Conservation (phyloP, 805 yeast species). For the Spathaspora girioi region DNA sequence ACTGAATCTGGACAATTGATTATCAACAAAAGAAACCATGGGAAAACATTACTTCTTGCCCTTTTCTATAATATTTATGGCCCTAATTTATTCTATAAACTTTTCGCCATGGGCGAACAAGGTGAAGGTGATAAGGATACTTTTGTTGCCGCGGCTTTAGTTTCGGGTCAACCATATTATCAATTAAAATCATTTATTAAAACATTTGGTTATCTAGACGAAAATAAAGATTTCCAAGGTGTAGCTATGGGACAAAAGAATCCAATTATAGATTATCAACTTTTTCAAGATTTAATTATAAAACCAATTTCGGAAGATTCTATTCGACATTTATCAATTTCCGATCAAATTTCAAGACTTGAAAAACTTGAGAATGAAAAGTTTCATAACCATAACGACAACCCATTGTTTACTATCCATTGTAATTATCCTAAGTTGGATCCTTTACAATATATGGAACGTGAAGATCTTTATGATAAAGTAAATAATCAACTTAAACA, state of each 20-base stretch:
- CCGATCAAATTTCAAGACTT: conserved; percentile 22
- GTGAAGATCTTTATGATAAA: conserved; percentile 23
- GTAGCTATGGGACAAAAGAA: conserved; percentile 35
- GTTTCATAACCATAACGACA: conserved; percentile 15
- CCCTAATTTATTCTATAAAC: conserved; percentile 54
- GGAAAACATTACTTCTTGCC: conserved; percentile 53
- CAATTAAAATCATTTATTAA: conserved; percentile 38
- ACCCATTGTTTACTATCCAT: conserved; percentile 27
- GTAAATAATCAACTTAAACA: conserved; percentile 21
- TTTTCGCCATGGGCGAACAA: conserved; percentile 52
- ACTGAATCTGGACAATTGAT: conserved; percentile 69
- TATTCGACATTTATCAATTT: conserved; percentile 8
- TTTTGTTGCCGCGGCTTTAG: conserved; percentile 31
- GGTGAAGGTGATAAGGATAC: conserved; percentile 40
- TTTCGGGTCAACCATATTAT: conserved; percentile 31
- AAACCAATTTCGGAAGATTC: conserved; percentile 2
- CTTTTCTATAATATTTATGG: conserved; percentile 66
- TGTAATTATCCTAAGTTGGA: conserved; percentile 36
- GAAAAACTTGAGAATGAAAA: conserved; percentile 14
- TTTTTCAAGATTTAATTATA: conserved; percentile 8
- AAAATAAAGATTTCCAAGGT: conserved; percentile 25
- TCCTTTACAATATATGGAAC: conserved; percentile 21
- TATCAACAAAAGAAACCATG: conserved; percentile 55
- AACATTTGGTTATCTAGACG: conserved; percentile 28
- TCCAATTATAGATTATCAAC: conserved; percentile 20